These are phyloP conservation scores for Coniella lustricola DNA, from an alignment of 2,329 filamentous ascomycete species.

Conservation along the genomic window DNA sequence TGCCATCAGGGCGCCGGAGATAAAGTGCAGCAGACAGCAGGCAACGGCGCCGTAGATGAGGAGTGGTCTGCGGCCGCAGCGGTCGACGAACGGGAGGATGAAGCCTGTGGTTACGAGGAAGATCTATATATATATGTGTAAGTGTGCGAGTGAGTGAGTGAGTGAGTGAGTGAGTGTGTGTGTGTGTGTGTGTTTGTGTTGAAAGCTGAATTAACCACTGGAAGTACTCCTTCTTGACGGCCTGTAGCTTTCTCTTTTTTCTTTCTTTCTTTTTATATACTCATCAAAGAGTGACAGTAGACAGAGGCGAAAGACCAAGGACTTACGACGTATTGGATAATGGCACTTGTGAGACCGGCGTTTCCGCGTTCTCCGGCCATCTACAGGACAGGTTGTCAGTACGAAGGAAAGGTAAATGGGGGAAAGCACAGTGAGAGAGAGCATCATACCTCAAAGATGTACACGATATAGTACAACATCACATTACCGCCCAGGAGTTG, in stretches of 20 bases:
- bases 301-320: background rate
- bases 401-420: background rate
- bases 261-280: too few species aligned
- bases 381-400: background rate
- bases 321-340: constrained; percentile 42
- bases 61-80: constrained; percentile 39
- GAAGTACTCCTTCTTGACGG: too few species aligned
- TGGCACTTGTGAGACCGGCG: constrained; percentile 38
- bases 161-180: too few species aligned
- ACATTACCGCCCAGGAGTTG: constrained; percentile 52
- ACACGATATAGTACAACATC: constrained; percentile 55
- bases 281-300: too few species aligned
- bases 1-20: constrained; percentile 44
- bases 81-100: constrained; percentile 43
- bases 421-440: constrained; percentile 20
- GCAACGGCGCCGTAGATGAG: constrained; percentile 38
- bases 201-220: too few species aligned
- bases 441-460: constrained; percentile 40
- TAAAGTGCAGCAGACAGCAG: constrained; percentile 40
- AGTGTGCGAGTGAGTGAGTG: too few species aligned
- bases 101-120: constrained; percentile 45
- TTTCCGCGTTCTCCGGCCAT: constrained; percentile 19
- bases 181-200: too few species aligned
- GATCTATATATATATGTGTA: constrained; percentile 23
- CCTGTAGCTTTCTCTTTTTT: too few species aligned